These are phyloP conservation scores for Gaeumannomyces sp. DNA, from an alignment of 2,329 filamentous ascomycete species.

Conservation along the genomic window DNA sequence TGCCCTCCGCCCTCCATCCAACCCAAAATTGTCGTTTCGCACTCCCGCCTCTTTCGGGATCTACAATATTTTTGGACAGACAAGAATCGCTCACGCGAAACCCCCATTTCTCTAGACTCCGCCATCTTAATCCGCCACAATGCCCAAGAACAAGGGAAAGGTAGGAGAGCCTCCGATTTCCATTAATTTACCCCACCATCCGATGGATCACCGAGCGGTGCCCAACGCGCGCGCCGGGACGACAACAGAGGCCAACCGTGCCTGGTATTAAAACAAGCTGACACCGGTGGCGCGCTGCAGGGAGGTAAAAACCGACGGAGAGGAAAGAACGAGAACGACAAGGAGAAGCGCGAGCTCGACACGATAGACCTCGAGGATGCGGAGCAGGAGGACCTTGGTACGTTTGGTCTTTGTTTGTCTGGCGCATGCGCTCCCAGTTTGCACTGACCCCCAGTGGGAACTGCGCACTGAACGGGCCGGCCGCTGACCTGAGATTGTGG, in stretches of 20 bases:
- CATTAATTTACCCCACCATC: not conserved
- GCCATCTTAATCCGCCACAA: slow-evolving; percentile 36
- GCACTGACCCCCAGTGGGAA: not conserved
- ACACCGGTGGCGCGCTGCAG: slow-evolving; percentile 38
- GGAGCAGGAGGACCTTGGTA: slow-evolving; percentile 65
- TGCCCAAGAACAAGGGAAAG: slow-evolving; percentile 99
- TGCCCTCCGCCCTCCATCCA: not conserved
- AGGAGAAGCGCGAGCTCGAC: slow-evolving; percentile 88
- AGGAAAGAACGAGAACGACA: slow-evolving; percentile 99
- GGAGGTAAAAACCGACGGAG: slow-evolving; percentile 97
- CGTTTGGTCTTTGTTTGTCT: slow-evolving; percentile 6
- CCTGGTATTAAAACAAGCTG: not conserved
- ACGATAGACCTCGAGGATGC: slow-evolving; percentile 4
- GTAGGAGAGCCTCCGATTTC: slow-evolving; percentile 35
- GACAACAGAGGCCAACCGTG: not conserved
- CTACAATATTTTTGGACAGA: not conserved
- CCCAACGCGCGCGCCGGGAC: not conserved
- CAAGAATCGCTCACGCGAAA: not conserved
- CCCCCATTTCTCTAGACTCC: not conserved
- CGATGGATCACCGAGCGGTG: not conserved
- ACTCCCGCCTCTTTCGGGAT: not conserved
- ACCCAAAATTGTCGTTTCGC: not conserved
- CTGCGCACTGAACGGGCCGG: not conserved
- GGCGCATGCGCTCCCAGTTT: slow-evolving; percentile 1
- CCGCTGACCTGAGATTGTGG: slow-evolving; percentile 6